Percentiles rank a stretch among this genome's conserved stretches.
Evolutionary conservation across 768 basidiomycete species (phyloP).

Genomic region (Clathrus columnatus): DNA sequence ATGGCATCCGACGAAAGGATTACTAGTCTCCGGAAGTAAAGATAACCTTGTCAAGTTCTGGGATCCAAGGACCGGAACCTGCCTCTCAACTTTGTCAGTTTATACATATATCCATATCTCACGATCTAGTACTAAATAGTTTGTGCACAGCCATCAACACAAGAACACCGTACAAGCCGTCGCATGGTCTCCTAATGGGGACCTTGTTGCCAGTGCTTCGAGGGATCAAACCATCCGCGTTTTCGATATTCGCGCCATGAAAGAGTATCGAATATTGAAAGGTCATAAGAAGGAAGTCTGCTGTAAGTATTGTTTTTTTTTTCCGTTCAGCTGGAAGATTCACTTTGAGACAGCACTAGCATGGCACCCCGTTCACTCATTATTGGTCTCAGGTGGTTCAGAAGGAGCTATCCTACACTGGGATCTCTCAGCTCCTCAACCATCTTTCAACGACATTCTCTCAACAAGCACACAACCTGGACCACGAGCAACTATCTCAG

Average conservation of each 20-base stretch:
- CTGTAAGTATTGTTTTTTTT: conserved; percentile 46
- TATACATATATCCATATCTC: not conserved
- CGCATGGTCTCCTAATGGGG: conserved; percentile 90
- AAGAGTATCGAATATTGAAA: conserved; percentile 83
- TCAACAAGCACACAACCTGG: conserved; percentile 26
- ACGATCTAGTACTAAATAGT: not conserved
- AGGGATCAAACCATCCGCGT: conserved; percentile 92
- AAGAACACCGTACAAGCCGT: conserved; percentile 95
- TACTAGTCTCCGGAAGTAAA: conserved; percentile 92
- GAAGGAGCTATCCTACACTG: conserved; percentile 94
- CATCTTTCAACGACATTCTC: conserved; percentile 13
- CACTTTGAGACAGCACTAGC: conserved; percentile 57
- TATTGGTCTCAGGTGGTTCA: conserved; percentile 89
- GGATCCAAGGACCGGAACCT: conserved; percentile 92
- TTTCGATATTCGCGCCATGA: conserved; percentile 98
- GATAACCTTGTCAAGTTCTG: conserved; percentile 99
- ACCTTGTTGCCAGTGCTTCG: conserved; percentile 88
- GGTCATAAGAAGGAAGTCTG: conserved; percentile 99
- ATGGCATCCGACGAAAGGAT: conserved; percentile 97
- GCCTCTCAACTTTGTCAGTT: conserved; percentile 80
- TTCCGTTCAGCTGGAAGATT: not conserved
- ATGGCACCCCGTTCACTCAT: conserved; percentile 92
- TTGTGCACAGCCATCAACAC: conserved; percentile 68
- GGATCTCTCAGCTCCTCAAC: conserved; percentile 55
- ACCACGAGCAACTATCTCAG: conserved; percentile 80